Evolutionary conservation across 2,329 filamentous ascomycete genomes (phyloP), one percentile per base, ranked within the genome.

Genomic region (Fusarium duplospermum): DNA sequence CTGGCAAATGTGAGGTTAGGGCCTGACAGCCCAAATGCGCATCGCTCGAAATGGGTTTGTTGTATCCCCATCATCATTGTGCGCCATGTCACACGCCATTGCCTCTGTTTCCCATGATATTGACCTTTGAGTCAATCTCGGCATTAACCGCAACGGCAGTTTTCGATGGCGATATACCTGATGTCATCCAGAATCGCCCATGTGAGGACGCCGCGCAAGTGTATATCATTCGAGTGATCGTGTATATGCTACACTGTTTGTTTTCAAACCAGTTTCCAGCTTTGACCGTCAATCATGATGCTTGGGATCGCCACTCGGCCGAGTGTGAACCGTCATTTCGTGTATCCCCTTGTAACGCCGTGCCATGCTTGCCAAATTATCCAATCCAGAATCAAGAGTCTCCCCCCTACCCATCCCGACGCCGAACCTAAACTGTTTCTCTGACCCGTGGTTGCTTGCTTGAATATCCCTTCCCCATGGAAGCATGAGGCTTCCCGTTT

Each of bases 261-360:
- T 31, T 62, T 35, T 18, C n/a, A 63, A 38, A 22, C 40, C 60
- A 50, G 42, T 22, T 38, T 52, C 14, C 54, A 33, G 60, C 54
- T 58, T 31, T 64, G 62, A 50, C 52, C 59, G 52, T 71, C 64
- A 71, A 56, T 47, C 56, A 33, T 42, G 62, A 66, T 64, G 62
- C 38, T 66, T 59, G 47, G 27, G 45, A 52, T 45, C 58, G 56
- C 57, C 57, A 24, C 40, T 61, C 62, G 62, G 47, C 62, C 45
- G 35, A 67, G 45, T 54, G 52, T n/a, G 35, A 45, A 57, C 35
- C 45, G 58, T 57, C 52, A 52, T 36, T 58, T 27, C 62, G 40
- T 67, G 66, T 59, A 70, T 63, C 56, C 64, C 52, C 62, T 65
- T 40, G 63, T 63, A 79, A 79, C 77, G 77, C 77, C 77, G 40